Conservation (phyloP, 2,329 filamentous ascomycete genomes). For the Penicillium griseofulvum region DNA sequence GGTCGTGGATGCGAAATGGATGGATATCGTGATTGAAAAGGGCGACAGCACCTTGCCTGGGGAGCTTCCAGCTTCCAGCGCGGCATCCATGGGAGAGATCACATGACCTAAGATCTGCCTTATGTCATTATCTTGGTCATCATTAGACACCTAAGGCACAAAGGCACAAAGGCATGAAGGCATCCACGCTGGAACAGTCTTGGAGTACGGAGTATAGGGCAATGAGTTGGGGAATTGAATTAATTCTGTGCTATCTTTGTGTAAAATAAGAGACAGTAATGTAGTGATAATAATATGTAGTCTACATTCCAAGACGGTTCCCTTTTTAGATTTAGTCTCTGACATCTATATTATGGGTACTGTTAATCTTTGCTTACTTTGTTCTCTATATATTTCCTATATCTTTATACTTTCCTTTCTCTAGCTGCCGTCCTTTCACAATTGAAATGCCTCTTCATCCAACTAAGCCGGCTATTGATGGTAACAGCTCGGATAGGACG, state of each 20-base stretch:
- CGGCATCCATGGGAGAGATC: constrained; percentile 20
- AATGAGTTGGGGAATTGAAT: constrained; percentile 6
- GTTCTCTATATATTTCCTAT: background rate
- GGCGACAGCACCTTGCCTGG: constrained; percentile 20
- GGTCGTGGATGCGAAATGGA: constrained; percentile 4
- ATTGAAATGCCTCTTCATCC: background rate
- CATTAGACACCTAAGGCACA: constrained; percentile 5
- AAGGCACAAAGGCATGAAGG: too few species aligned
- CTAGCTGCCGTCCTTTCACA: background rate
- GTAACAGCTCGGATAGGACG: background rate
- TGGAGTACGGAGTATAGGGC: background rate
- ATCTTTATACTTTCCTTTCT: background rate
- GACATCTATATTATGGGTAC: background rate
- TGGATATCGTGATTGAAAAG: constrained; percentile 18
- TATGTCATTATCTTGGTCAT: constrained; percentile 19
- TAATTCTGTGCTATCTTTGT: background rate
- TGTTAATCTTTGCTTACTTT: background rate
- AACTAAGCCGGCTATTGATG: background rate
- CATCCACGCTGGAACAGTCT: too few species aligned
- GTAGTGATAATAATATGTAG: background rate
- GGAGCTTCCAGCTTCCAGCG: constrained; percentile 31
- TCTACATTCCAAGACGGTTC: background rate
- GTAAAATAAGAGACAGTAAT: too few species aligned
- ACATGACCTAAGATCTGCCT: constrained; percentile 14
- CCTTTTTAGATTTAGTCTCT: background rate